Evolutionary conservation across 2,329 filamentous ascomycete genomes (phyloP), one percentile per base, ranked within the genome.

Genomic region (Aspergillus aculeatus): DNA sequence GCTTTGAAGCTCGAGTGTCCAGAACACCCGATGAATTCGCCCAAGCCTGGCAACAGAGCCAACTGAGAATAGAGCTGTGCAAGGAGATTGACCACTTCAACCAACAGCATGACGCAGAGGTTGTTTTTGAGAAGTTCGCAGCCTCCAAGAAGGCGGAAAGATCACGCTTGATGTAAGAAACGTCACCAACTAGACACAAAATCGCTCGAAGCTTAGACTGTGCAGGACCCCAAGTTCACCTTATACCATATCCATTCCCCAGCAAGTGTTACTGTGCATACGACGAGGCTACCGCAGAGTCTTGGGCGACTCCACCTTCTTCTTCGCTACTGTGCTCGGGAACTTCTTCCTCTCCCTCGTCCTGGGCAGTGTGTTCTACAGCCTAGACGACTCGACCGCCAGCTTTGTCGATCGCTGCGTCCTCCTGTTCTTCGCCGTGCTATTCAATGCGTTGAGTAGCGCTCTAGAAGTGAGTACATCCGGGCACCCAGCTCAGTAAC

Each of bases 391-490:
- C 16, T 88, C 89, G 0, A 71, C 75, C 26, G 89, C 86, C 66
- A 94, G 95, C 80, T 94, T 87, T 78, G 83, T 84, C 38, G n/a
- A 58, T 16, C 60, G 57, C 10, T 68, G 86, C 90, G 57, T 89
- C 88, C 62, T 95, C 10, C 79, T 96, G 52, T 96, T 95, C 82
- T 93, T 95, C 71, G 89, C 90, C 63, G 86, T 92, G 69, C 81
- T 96, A 57, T 86, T 94, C 80, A 95, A 93, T 74, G 91, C 90
- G 48, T 92, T 94, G 67, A 82, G 87, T 60, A 88, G 86, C 69
- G 87, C 88, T 57, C 82, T 93, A 41, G 90, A 94, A 41, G 56
- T 58, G 29, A 9, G 52, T 12, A 6, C 16, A 6, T 9, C 21
- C 21, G 19, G n/a, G 31, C 24, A 10, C 14, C n/a, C 19, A 3